Percentiles rank a stretch among this genome's conserved stretches.
phyloP scores from a whole-genome alignment of 306 rosid genomes.

The barrel medic (Medicago truncatula) region DNA sequence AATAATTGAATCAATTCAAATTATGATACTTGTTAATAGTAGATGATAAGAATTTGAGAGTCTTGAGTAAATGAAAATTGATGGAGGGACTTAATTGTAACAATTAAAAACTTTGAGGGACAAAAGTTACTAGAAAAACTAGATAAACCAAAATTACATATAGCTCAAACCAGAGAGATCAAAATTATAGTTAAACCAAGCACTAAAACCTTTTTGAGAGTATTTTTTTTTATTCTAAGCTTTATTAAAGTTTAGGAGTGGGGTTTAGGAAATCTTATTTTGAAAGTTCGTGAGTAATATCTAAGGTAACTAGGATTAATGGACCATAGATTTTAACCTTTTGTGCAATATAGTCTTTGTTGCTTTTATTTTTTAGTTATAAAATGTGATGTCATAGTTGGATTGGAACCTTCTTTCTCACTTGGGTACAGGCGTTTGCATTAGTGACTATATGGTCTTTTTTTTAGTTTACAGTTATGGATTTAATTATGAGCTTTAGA shows the following conservation, averaged over 20 bases:
- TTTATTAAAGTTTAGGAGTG: neutral
- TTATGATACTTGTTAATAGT: no score
- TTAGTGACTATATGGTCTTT: neutral
- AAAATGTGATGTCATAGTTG: constrained; percentile 30
- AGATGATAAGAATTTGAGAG: no score
- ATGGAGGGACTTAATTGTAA: no score
- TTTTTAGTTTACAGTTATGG: constrained; percentile 19
- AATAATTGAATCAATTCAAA: neutral
- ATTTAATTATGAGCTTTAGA: constrained; percentile 11
- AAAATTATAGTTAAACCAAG: no score
- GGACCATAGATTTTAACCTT: neutral
- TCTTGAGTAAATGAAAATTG: no score
- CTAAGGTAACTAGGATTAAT: neutral
- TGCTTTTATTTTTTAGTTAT: neutral
- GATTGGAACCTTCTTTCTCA: constrained; percentile 23
- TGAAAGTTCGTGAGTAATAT: neutral
- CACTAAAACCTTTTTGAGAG: no score
- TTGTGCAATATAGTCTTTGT: neutral
- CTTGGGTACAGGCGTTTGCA: neutral
- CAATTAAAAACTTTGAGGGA: no score
- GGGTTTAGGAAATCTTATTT: neutral
- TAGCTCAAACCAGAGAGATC: no score
- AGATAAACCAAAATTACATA: no score
- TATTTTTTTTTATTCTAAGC: neutral
- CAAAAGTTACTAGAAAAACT: no score